Conservation (phyloP, 495 filamentous ascomycete genomes). For the Achaetomiella virescens region DNA sequence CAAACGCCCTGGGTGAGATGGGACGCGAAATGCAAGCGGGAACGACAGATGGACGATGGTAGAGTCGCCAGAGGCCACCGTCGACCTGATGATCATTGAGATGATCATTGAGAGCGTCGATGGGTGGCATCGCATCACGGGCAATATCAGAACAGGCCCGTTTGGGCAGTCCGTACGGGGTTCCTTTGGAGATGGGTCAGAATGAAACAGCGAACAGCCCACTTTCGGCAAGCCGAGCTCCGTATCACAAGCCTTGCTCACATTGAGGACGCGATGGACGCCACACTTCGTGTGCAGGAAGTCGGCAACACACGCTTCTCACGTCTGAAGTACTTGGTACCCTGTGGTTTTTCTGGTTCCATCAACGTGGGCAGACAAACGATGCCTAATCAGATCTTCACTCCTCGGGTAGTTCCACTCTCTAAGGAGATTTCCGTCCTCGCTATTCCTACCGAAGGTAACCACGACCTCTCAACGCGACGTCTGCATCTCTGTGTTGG, state of each 20-base stretch:
- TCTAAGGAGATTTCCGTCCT: neutral
- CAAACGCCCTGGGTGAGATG: neutral
- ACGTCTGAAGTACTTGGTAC: neutral
- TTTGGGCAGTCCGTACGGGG: constrained; percentile 7
- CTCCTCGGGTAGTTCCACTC: neutral
- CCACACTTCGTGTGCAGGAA: neutral
- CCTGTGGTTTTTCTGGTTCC: too few relatives aligned
- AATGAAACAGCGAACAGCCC: constrained; percentile 5
- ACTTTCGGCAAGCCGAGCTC: constrained; percentile 10
- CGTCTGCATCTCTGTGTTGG: constrained; percentile 3
- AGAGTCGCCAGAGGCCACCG: neutral
- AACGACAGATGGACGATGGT: neutral
- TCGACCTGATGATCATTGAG: neutral
- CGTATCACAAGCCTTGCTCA: neutral
- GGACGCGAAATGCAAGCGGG: neutral
- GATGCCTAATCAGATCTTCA: constrained; percentile 9
- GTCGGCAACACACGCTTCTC: neutral
- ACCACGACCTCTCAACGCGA: neutral
- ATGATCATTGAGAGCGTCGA: neutral
- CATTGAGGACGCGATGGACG: neutral
- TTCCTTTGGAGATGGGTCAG: neutral
- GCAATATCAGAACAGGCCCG: constrained; percentile 7
- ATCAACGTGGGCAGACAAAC: neutral
- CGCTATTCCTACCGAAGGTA: too few relatives aligned
- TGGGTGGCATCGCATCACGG: constrained; percentile 9